These are phyloP conservation scores for Lagenidium giganteum DNA, from an alignment of 352 stramenopile genomes.

Conservation along the genomic window DNA sequence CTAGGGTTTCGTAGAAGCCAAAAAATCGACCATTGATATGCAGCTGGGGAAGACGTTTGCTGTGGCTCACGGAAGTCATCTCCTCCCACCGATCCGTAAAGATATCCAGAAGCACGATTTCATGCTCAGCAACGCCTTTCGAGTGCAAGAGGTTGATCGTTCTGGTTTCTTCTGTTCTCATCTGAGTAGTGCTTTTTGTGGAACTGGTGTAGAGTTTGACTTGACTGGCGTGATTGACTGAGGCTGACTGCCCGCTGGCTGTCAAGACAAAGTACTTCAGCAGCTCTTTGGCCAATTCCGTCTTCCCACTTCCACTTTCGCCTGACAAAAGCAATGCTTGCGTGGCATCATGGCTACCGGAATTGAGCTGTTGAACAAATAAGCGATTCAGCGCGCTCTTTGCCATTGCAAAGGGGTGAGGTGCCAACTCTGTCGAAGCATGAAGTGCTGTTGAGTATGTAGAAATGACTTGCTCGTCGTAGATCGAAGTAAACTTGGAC, in stretches of 20 bases:
- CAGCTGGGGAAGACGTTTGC: constrained; percentile 67
- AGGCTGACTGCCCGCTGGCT: constrained; percentile 22
- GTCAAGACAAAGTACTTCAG: constrained; percentile 76
- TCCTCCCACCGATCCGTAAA: constrained; percentile 53
- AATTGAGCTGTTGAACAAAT: constrained; percentile 32
- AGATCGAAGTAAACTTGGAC: constrained; percentile 71
- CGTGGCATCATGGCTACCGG: neutral
- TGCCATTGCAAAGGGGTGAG: constrained; percentile 70
- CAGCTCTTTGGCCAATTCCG: constrained; percentile 69
- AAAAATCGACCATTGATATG: constrained; percentile 71
- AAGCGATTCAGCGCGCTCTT: constrained; percentile 49
- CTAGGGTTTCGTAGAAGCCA: constrained; percentile 74
- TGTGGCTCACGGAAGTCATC: constrained; percentile 62
- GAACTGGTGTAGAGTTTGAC: constrained; percentile 76
- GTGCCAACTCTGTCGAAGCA: constrained; percentile 29
- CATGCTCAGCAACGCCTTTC: constrained; percentile 58
- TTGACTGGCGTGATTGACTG: constrained; percentile 17
- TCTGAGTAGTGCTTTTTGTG: constrained; percentile 79
- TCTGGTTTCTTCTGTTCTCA: constrained; percentile 67
- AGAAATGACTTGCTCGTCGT: constrained; percentile 71
- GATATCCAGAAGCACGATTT: constrained; percentile 69
- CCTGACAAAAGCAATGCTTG: constrained; percentile 48
- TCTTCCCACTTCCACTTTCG: constrained; percentile 78
- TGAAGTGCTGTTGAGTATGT: constrained; percentile 44
- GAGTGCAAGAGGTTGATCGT: constrained; percentile 65